Evolutionary conservation across 2,329 filamentous ascomycete genomes (phyloP).

Genomic region (Juglanconis sp.): DNA sequence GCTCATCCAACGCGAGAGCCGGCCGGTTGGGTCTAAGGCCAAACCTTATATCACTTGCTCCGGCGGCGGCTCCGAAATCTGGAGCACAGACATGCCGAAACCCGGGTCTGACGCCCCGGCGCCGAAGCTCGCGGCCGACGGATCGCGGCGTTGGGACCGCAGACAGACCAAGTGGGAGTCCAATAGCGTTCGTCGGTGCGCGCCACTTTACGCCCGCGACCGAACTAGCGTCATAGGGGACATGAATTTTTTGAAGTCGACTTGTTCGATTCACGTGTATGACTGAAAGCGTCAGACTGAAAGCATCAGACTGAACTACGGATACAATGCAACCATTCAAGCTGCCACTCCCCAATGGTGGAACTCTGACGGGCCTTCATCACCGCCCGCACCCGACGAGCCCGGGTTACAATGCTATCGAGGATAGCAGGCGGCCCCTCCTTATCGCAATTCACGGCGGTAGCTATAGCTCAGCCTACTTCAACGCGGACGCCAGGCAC

Average conservation of each 20-base stretch:
- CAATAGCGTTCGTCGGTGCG: no score
- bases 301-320: not conserved
- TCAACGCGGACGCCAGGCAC: conserved; percentile 20
- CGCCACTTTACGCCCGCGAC: no score
- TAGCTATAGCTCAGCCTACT: conserved; percentile 19
- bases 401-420: not conserved
- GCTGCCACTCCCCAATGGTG: conserved; percentile 2
- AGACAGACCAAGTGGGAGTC: no score
- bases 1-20: no score
- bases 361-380: conserved; percentile 8
- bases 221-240: no score
- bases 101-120: not conserved
- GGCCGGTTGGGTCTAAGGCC: no score
- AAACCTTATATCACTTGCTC: no score
- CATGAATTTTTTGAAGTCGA: no score
- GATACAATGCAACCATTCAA: conserved; percentile 15
- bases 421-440: conserved; percentile 13
- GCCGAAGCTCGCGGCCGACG: not conserved
- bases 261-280: no score
- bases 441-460: conserved; percentile 23
- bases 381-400: not conserved
- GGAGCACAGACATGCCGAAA: not conserved
- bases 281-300: not conserved
- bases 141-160: not conserved
- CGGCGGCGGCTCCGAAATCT: no score